These are phyloP conservation scores for Pichia paraexigua DNA, from an alignment of 805 yeast species.

Conservation along the genomic window DNA sequence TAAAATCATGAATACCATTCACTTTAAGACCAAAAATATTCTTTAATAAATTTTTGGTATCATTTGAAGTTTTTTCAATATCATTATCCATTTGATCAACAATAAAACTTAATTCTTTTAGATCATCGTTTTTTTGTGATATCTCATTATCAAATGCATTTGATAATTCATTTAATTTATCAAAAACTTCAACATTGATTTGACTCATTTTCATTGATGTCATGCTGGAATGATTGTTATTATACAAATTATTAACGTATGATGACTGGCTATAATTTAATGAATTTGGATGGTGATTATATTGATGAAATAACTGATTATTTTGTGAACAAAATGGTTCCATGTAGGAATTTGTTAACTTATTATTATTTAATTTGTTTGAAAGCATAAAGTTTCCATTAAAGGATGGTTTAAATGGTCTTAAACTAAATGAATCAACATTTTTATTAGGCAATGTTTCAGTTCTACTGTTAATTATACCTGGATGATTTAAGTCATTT, in stretches of 20 bases:
- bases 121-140: conserved; percentile 32
- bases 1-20: not conserved
- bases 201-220: conserved; percentile 48
- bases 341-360: conserved; percentile 3
- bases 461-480: not conserved
- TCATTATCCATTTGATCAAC: conserved; percentile 27
- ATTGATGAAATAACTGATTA: not conserved
- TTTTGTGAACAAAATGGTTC: conserved; percentile 9
- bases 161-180: conserved; percentile 39
- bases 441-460: not conserved
- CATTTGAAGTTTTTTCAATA: conserved; percentile 24
- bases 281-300: not conserved
- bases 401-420: conserved; percentile 18
- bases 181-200: conserved; percentile 41
- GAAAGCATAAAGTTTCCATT: not conserved
- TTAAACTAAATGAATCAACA: conserved; percentile 20
- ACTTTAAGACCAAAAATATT: conserved; percentile 1
- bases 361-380: not conserved
- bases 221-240: conserved; percentile 35
- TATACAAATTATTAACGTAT: not conserved
- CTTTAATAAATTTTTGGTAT: conserved; percentile 17
- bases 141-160: conserved; percentile 49
- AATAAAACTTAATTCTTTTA: conserved; percentile 23
- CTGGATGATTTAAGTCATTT: conserved; percentile 6
- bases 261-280: conserved; percentile 2